Evolutionary conservation across 345 rosid genomes (phyloP).

Genomic region (Euphorbia peplus): DNA sequence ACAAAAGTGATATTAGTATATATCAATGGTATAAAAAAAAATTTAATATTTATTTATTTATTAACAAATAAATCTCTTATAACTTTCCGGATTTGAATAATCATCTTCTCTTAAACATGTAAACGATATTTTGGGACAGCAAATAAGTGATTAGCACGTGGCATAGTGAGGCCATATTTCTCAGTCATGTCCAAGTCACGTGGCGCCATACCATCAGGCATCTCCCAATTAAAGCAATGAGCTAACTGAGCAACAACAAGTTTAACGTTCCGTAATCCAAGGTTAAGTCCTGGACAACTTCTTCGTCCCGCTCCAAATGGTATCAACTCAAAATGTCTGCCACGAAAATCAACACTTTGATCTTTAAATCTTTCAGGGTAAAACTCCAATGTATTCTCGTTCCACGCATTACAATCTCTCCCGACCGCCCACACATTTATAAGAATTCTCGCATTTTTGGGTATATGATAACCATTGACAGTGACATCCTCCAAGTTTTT

Average conservation of each 20-base stretch:
- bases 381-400: conserved; percentile 11
- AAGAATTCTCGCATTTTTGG: conserved; percentile 19
- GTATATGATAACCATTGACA: conserved; percentile 21
- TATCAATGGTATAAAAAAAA: too few species aligned
- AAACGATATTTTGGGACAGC: conserved; percentile 7
- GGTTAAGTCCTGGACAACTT: conserved; percentile 6
- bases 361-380: conserved; percentile 25
- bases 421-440: conserved; percentile 24
- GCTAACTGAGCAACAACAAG: neutral
- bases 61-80: too few species aligned
- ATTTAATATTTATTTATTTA: too few species aligned
- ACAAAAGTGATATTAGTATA: neutral
- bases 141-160: conserved; percentile 1
- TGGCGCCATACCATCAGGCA: neutral
- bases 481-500: conserved; percentile 18
- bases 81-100: too few species aligned
- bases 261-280: neutral
- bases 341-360: conserved; percentile 2
- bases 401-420: conserved; percentile 21
- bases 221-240: conserved; percentile 14
- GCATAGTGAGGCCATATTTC: conserved; percentile 9
- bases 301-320: conserved; percentile 10
- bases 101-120: neutral
- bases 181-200: conserved; percentile 10
- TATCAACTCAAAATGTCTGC: neutral